Evolutionary conservation across 1,139 yeast genomes (phyloP), one percentile per base, ranked within the genome.

Genomic region (Scheffersomyces lignicola): DNA sequence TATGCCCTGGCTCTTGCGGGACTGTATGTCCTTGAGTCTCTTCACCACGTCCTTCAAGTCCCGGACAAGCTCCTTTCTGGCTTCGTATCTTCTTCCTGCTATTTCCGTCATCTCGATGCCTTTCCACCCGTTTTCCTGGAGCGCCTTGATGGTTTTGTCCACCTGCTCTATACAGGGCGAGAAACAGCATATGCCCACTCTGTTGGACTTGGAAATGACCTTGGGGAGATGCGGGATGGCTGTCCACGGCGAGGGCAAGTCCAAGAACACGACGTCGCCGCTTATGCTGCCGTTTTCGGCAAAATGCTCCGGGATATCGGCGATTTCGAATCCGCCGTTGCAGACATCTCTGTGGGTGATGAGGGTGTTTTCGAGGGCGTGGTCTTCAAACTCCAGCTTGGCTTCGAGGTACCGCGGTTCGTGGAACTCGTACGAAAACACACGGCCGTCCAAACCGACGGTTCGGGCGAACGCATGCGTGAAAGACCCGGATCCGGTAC

Each of bases 141-240:
- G 66, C 0, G 85, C 83, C 45, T 76, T 82, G 9, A 92, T 80
- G 0, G 97, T 85, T 50, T 85, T 81, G 39, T 83, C 83, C 3
- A 94, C 98, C 63, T 94, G 99, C 60, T 94, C 99, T 36, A 94
- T 87, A 60, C 99, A 94, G 7, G 99, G 99, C 23, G 96, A 86
- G 56, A 92, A 92, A 58, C 97, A 92, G 61, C 98, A 92, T 35
- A 92, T 73, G 2, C 84, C 80, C 9, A 80, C 83, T 29, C 72
- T 65, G 39, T 71, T 66, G 16, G 63, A 63, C 7, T 61, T 57
- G n/a, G 84, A 64, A 13, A 87, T 71, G 4, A 85, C 95, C 24
- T 56, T 50, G 17, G 69, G 63, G 31, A 92, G 64, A 56, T 85
- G 83, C 5, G 90, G 89, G 38, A 94, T 83, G 8, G 98, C 98